phyloP scores from a whole-genome alignment of 768 basidiomycete genomes.

The Pleurotus giganteus region DNA sequence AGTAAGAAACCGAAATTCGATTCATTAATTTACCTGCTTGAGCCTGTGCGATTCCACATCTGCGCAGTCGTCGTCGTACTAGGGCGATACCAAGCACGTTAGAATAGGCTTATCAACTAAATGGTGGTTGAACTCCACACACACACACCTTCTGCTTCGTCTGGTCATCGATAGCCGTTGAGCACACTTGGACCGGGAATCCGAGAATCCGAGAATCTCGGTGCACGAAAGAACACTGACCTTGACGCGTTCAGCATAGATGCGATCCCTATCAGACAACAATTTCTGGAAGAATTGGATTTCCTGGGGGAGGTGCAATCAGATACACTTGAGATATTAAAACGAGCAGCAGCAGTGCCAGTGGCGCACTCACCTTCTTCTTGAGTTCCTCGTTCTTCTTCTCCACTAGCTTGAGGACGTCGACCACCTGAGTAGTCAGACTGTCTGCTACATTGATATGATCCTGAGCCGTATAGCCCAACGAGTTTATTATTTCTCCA shows the following conservation, averaged over 20 bases:
- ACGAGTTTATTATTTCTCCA: conserved; percentile 60
- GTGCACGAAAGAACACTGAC: conserved; percentile 35
- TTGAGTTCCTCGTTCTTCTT: conserved; percentile 62
- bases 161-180: conserved; percentile 27
- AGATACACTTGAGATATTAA: conserved; percentile 8
- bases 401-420: conserved; percentile 59
- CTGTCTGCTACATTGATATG: conserved; percentile 67
- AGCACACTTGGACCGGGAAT: conserved; percentile 12
- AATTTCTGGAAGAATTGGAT: conserved; percentile 69
- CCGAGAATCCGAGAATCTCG: conserved; percentile 9
- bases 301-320: conserved; percentile 50
- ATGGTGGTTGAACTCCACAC: too few species aligned
- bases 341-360: too few species aligned
- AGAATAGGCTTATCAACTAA: neutral
- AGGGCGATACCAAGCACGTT: conserved; percentile 4
- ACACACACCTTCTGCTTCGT: conserved; percentile 59
- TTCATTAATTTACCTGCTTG: conserved; percentile 59
- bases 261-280: conserved; percentile 65
- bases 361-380: conserved; percentile 53
- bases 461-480: conserved; percentile 61
- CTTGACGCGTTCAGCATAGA: conserved; percentile 68
- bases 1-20: conserved; percentile 5
- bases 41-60: conserved; percentile 74
- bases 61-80: conserved; percentile 80
- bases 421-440: conserved; percentile 57